A percentile compares a stretch with the other conserved stretches of the same genome.
phyloP scores from a whole-genome alignment of 78 protist genomes.

The Isochrysis galbana region DNA sequence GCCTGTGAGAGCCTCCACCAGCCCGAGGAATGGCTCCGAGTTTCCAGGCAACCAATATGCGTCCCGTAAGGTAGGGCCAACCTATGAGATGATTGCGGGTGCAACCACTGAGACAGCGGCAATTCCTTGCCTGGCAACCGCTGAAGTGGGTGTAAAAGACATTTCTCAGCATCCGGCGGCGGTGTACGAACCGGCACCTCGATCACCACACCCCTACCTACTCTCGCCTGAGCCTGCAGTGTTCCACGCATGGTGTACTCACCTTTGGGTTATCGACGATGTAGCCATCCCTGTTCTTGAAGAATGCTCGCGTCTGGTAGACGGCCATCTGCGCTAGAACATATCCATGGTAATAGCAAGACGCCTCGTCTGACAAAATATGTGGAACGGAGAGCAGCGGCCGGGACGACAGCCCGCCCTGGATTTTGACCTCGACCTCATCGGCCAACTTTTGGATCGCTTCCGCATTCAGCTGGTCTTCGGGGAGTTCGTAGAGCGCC shows the following conservation, averaged over 20 bases:
- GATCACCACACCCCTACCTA: background rate
- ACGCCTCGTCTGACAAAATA: constrained; percentile 42
- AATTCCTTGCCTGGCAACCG: too few relatives aligned
- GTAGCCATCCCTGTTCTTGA: background rate
- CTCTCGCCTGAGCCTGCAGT: too few relatives aligned
- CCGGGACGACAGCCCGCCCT: constrained; percentile 13
- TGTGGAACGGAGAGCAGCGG: constrained; percentile 50
- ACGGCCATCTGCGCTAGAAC: constrained; percentile 61
- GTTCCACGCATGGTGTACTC: too few relatives aligned
- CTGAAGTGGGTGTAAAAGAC: too few relatives aligned
- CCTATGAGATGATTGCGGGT: too few relatives aligned
- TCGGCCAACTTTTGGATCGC: constrained; percentile 13
- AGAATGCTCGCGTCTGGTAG: constrained; percentile 34
- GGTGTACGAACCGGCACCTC: background rate
- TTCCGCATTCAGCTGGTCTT: constrained; percentile 9
- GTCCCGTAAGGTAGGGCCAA: constrained; percentile 22
- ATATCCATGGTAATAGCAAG: constrained; percentile 62
- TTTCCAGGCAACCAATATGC: constrained; percentile 51
- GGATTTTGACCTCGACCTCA: constrained; percentile 40
- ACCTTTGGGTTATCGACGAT: constrained; percentile 36
- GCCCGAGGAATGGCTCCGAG: constrained; percentile 33
- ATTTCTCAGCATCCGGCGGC: too few relatives aligned
- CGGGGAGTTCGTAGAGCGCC: constrained; percentile 61
- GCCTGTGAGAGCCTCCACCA: constrained; percentile 44
- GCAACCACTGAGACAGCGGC: too few relatives aligned